Percentiles rank a stretch among this genome's conserved stretches.
Conservation (phyloP, 2,329 filamentous ascomycete species). For the Sclerotinia spermophila region DNA sequence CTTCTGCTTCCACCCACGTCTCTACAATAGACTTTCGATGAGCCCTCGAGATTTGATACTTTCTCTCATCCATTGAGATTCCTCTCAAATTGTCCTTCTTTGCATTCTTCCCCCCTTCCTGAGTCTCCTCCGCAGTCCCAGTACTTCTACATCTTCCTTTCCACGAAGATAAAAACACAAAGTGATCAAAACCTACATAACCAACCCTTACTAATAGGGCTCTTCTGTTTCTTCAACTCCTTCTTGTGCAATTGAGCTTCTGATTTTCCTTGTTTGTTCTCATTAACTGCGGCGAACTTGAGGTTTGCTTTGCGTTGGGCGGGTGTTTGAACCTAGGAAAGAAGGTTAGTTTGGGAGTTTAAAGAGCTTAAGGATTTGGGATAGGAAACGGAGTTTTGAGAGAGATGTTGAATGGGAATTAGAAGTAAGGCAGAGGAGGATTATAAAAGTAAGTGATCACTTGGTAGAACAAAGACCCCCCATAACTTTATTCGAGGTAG, state of each 20-base stretch:
- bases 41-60: neutral
- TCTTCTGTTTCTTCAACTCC: constrained; percentile 40
- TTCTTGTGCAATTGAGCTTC: constrained; percentile 61
- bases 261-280: constrained; percentile 72
- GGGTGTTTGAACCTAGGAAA: constrained; percentile 70
- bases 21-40: neutral
- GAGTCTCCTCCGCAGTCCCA: neutral
- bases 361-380: neutral
- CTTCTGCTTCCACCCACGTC: neutral
- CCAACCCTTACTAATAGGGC: constrained; percentile 62
- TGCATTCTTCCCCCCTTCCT: neutral
- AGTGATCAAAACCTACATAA: constrained; percentile 48
- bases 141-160: neutral
- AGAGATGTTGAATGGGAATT: neutral
- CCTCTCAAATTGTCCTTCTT: neutral
- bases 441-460: neutral
- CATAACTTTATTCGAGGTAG: neutral
- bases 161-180: neutral
- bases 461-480: neutral
- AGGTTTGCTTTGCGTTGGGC: constrained; percentile 78
- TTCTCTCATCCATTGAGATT: neutral
- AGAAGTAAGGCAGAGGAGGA: too few species aligned
- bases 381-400: neutral
- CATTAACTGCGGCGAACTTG: constrained; percentile 71
- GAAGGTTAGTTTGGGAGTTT: neutral